Conservation (phyloP, 1,139 yeast genomes). For the Diutina rugosa region DNA sequence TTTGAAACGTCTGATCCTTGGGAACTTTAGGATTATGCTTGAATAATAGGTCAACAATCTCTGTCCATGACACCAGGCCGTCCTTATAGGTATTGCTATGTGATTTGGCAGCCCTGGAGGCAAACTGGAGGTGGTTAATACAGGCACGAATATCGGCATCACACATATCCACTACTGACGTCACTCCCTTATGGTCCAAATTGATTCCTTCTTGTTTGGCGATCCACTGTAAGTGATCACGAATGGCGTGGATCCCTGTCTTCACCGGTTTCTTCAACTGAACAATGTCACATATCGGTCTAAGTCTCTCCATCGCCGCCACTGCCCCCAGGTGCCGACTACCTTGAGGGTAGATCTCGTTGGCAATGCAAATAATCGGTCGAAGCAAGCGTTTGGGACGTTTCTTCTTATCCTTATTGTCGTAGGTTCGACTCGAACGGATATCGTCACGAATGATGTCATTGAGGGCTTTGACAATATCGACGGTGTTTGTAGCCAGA, state of each 20-base stretch:
- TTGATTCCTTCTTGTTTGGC: slow-evolving; percentile 19
- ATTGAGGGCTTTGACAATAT: slow-evolving; percentile 56
- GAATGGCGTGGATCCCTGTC: slow-evolving; percentile 13
- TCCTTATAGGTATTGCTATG: slow-evolving; percentile 28
- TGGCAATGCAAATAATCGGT: slow-evolving; percentile 89
- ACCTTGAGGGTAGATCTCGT: slow-evolving; percentile 60
- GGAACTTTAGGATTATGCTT: slow-evolving; percentile 33
- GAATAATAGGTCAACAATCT: slow-evolving; percentile 41
- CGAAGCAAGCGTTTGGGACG: slow-evolving; percentile 29
- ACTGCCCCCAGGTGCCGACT: slow-evolving; percentile 12
- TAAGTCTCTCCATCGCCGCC: slow-evolving; percentile 51
- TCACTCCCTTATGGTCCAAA: slow-evolving; percentile 21
- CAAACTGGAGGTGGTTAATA: slow-evolving; percentile 72
- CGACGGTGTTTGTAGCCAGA: slow-evolving; percentile 65
- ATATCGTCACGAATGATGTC: slow-evolving; percentile 53
- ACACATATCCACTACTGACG: slow-evolving; percentile 52
- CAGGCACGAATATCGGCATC: slow-evolving; percentile 85
- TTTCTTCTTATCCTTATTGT: slow-evolving; percentile 10
- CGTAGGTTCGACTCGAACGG: slow-evolving; percentile 21
- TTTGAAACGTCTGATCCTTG: slow-evolving; percentile 34
- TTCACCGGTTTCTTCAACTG: slow-evolving; percentile 43
- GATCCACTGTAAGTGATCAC: slow-evolving; percentile 26
- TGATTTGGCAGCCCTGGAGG: slow-evolving; percentile 13
- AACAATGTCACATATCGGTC: slow-evolving; percentile 62
- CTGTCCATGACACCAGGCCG: slow-evolving; percentile 46